Conservation (phyloP, 192 early-diverging fungal species). For the Coemansia sp. region DNA sequence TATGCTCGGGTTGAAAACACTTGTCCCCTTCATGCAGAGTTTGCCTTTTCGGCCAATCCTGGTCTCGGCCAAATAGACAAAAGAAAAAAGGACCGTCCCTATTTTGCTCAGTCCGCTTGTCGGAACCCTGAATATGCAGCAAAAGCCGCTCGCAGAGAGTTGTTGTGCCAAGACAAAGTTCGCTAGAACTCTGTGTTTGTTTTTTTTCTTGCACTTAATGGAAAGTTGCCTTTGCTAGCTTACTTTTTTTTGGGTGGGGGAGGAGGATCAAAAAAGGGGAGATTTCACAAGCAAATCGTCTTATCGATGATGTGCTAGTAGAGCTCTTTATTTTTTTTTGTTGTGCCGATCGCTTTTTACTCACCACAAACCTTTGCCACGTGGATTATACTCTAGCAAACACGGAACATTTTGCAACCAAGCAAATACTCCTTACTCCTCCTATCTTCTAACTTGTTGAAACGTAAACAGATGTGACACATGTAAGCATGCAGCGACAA, state of each 20-base stretch:
- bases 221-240: not conserved
- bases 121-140: not conserved
- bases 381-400: not conserved
- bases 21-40: not conserved
- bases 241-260: not conserved
- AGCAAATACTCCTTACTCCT: not conserved
- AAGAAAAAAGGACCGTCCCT: not conserved
- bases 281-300: not conserved
- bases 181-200: not conserved
- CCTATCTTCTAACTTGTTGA: not conserved
- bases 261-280: not conserved
- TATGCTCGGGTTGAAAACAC: not conserved
- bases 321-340: not conserved
- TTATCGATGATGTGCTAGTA: not conserved
- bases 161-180: not conserved
- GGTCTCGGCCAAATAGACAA: not conserved
- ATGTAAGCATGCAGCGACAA: not conserved
- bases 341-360: not conserved
- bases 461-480: not conserved
- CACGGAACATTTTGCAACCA: not conserved
- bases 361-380: not conserved
- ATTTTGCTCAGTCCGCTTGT: not conserved
- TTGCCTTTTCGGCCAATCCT: not conserved
- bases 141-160: not conserved
- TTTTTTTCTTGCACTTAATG: not conserved